These are phyloP conservation scores for Amanita molliuscula DNA, from an alignment of 768 basidiomycete species.

Conservation along the genomic window DNA sequence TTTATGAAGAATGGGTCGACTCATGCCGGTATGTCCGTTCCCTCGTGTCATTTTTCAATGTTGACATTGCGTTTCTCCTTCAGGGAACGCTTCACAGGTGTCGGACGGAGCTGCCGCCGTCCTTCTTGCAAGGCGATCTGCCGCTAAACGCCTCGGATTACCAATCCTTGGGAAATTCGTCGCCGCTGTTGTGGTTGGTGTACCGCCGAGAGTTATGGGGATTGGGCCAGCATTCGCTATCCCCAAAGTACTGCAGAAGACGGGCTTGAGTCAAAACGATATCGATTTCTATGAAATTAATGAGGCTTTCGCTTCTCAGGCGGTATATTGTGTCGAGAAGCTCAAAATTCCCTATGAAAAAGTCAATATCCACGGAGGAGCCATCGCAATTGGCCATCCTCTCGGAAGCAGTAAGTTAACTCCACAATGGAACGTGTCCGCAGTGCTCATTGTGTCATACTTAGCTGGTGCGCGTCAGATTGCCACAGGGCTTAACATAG, in stretches of 20 bases:
- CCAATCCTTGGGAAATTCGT: constrained; percentile 84
- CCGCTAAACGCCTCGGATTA: constrained; percentile 75
- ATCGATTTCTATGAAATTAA: constrained; percentile 91
- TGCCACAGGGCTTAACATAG: constrained; percentile 73
- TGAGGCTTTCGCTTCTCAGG: constrained; percentile 83
- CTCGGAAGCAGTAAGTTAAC: constrained; percentile 65
- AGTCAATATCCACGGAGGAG: constrained; percentile 83
- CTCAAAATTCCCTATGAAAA: constrained; percentile 65
- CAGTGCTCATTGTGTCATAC: constrained; percentile 5
- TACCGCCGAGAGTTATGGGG: constrained; percentile 85
- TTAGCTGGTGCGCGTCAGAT: constrained; percentile 79
- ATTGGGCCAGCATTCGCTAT: constrained; percentile 88
- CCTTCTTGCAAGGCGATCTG: constrained; percentile 67
- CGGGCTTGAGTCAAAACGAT: constrained; percentile 56
- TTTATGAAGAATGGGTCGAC: constrained; percentile 70
- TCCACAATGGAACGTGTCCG: constrained; percentile 4
- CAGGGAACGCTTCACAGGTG: constrained; percentile 77
- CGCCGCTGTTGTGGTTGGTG: constrained; percentile 59
- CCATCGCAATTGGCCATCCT: constrained; percentile 85
- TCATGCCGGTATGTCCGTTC: constrained; percentile 48
- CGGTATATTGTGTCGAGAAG: constrained; percentile 60
- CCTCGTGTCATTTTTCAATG: constrained; percentile 6
- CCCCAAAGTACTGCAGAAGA: constrained; percentile 57
- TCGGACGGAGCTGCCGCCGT: constrained; percentile 93
- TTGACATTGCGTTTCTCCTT: not conserved